phyloP scores from a whole-genome alignment of 2,329 filamentous ascomycete species.

The Sporothrix inflata region DNA sequence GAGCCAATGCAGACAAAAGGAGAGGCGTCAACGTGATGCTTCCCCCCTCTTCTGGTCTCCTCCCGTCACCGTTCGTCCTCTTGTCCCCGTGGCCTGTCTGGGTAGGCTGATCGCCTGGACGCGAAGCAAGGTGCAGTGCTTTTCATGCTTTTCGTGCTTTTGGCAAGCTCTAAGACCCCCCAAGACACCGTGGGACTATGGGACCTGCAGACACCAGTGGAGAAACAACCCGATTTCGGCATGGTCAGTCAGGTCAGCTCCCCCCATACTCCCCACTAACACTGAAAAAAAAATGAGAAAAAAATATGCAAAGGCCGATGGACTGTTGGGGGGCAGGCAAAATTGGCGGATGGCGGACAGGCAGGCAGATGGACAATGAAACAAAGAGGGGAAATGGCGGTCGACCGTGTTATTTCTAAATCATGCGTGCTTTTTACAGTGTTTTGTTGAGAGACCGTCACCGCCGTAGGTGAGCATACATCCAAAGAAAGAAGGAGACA shows the following conservation, averaged over 20 bases:
- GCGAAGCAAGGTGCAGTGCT: not conserved
- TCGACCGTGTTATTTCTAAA: not conserved
- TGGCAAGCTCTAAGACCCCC: not conserved
- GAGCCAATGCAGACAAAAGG: slow-evolving; percentile 11
- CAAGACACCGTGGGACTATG: not conserved
- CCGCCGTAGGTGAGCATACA: not conserved
- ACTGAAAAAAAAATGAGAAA: not conserved
- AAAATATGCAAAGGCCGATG: slow-evolving; percentile 6
- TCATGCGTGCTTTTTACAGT: not conserved
- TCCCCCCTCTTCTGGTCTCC: not conserved
- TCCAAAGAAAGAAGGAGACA: not conserved
- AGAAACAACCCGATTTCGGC: slow-evolving; percentile 27
- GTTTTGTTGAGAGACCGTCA: not conserved
- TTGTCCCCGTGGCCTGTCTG: slow-evolving; percentile 1
- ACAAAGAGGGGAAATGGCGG: slow-evolving; percentile 17
- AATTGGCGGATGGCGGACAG: not conserved
- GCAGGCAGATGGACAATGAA: not conserved
- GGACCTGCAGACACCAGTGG: not conserved
- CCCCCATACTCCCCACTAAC: slow-evolving; percentile 17
- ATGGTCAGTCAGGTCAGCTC: slow-evolving; percentile 12
- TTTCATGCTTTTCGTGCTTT: too few species aligned
- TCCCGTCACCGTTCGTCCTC: not conserved
- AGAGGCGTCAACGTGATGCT: not conserved
- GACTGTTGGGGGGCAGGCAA: not conserved
- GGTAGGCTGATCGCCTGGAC: not conserved